Base-by-base conservation (phyloP, 2,329 filamentous ascomycete genomes). In the Neurospora sp. region DNA sequence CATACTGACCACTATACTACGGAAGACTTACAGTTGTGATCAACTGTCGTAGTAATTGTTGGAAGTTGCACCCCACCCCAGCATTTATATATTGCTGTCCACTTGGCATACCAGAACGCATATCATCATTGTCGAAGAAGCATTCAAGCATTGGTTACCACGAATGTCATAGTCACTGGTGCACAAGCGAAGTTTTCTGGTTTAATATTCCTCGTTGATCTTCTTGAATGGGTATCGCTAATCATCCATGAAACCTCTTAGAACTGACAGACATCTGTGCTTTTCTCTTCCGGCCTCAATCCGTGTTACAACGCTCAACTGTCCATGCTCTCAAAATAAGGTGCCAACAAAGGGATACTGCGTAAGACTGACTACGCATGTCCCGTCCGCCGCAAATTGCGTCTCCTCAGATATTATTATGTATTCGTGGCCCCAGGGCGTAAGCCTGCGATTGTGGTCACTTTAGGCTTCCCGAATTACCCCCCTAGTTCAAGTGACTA, bases 1-100 rank as follows among this genome's bases (percentile, higher is more conserved):
- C 19, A 52, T 62, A 62, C 52, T 62, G 52, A 62, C 52, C 52
- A 62, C 52, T 62, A 62, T 62, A 62, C 52, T 62, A 62, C 52
- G 52, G 52, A 62, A 62, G 52, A 62, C 7, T 36, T 62, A 62
- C 52, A 62, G 52, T 36, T 62, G 52, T 62, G 52, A 36, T 33
- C 52, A 62, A 62, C 52, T 62, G 52, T 62, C 52, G 52, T 62
- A 62, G 52, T 58, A 13, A 58, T 10, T 58, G 15, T 33, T 33
- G 23, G 6, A 15, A 15, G 5, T 1, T 58, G 4, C 11, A n/a
- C 9, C 1, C 0, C 43, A 3, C 0, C 11, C 19, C 0, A 28
- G 5, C 5, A 7, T 8, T 5, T 58, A 58, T 58, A 58, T 58
- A 58, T 7, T 9, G 9, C 3, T n/a, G 0, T 8, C 1, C 4